phyloP scores from a whole-genome alignment of 2,329 filamentous ascomycete species.

The Alternaria ventricosa region DNA sequence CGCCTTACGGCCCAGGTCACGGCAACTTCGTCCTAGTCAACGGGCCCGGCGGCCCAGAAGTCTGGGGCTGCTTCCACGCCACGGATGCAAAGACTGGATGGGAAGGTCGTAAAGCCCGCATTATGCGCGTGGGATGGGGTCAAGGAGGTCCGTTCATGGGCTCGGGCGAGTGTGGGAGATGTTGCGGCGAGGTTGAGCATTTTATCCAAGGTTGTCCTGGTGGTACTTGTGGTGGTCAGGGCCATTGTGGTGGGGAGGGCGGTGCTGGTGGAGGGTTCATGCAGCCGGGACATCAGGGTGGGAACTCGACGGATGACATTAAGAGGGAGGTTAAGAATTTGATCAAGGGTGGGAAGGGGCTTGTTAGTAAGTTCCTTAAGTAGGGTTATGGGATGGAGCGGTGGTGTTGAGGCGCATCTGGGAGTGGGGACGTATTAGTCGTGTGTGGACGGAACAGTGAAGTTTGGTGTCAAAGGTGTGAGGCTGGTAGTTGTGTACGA shows the following conservation, averaged over 20 bases:
- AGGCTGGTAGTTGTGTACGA: too few species aligned
- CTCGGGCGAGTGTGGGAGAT: constrained; percentile 45
- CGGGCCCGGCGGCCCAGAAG: constrained; percentile 45
- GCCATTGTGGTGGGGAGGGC: constrained; percentile 27
- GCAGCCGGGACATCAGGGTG: constrained; percentile 22
- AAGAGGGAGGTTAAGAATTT: constrained; percentile 31
- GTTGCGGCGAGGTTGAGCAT: constrained; percentile 41
- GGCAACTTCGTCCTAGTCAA: constrained; percentile 53
- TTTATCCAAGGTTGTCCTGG: constrained; percentile 41
- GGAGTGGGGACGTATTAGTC: too few species aligned
- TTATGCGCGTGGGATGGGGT: constrained; percentile 52
- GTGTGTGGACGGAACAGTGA: too few species aligned
- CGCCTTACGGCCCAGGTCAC: constrained; percentile 56
- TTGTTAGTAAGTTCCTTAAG: constrained; percentile 38
- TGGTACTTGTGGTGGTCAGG: constrained; percentile 33
- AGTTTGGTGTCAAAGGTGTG: too few species aligned
- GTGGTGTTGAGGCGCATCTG: neutral
- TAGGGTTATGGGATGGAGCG: neutral
- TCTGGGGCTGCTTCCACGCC: constrained; percentile 55
- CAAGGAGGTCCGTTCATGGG: constrained; percentile 53
- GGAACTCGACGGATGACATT: constrained; percentile 12
- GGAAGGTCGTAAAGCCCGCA: constrained; percentile 53
- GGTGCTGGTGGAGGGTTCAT: constrained; percentile 22
- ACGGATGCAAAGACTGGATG: constrained; percentile 55
- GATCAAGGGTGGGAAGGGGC: constrained; percentile 30